Conservation (phyloP, 176 grass and related monocot genomes). For the Metroxylon sagu region DNA sequence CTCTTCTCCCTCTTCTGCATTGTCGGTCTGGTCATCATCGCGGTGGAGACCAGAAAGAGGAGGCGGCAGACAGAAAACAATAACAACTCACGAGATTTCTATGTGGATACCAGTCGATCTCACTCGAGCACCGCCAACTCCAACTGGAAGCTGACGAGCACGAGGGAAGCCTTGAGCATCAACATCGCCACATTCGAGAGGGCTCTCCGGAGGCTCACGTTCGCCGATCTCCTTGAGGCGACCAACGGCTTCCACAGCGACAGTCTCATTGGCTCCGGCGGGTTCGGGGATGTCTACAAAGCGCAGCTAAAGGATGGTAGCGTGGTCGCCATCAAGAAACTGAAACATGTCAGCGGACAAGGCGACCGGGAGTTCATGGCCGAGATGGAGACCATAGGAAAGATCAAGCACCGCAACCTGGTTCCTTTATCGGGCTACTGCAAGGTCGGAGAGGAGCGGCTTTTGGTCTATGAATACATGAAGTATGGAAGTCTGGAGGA, state of each 20-base stretch:
- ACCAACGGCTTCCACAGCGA: conserved; percentile 22
- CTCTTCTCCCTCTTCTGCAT: conserved; percentile 21
- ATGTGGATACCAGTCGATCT: conserved; percentile 13
- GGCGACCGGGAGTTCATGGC: conserved; percentile 23
- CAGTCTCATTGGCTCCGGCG: conserved; percentile 18
- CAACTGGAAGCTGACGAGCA: conserved; percentile 20
- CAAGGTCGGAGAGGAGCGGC: conserved; percentile 19
- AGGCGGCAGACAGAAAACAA: conserved; percentile 1
- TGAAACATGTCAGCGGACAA: conserved; percentile 24
- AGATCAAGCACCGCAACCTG: conserved; percentile 28
- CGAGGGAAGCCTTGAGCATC: conserved; percentile 11
- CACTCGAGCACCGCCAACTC: conserved; percentile 19
- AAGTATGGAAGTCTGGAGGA: conserved; percentile 25
- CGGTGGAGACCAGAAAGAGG: conserved; percentile 16
- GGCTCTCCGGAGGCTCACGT: conserved; percentile 16
- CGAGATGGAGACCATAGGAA: conserved; percentile 29
- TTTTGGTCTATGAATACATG: conserved; percentile 26
- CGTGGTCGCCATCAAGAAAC: conserved; percentile 24
- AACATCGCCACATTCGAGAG: conserved; percentile 13
- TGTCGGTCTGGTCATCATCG: conserved; percentile 13
- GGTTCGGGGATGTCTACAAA: conserved; percentile 23
- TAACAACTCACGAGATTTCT: conserved; percentile 5
- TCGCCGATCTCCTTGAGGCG: conserved; percentile 16
- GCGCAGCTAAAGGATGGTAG: conserved; percentile 23
- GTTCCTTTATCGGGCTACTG: conserved; percentile 25